Base-by-base conservation (phyloP, 352 stramenopile genomes). In the Globisporangium cystogenes region DNA sequence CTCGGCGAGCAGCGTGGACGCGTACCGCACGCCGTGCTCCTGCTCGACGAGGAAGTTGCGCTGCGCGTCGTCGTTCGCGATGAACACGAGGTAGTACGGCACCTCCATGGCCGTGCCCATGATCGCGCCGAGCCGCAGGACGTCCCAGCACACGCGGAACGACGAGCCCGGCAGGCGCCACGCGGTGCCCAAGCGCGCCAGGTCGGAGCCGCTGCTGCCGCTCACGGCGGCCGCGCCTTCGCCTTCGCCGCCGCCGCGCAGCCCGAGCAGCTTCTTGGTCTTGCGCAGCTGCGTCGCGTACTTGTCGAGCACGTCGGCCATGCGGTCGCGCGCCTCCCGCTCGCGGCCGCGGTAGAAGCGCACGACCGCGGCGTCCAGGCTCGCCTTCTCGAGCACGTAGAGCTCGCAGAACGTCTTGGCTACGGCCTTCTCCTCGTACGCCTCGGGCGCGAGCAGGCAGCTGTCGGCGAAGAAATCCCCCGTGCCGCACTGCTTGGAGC, bases 371-470 rank as follows among this genome's bases (percentile, higher is more conserved):
- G 70, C 64, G 39, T 93, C 75, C 29, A 93, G 87, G 3, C 72
- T 68, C 2, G 57, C 50, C 46, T 86, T 88, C 3, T 84, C 69
- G 10, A 93, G 55, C 18, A 87, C 75, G 42, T 89, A 88, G 2
- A 93, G 65, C 44, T 93, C 82, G n/a, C 79, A 93, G 51, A 93
- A 93, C 0, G 82, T 88, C 53, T 86, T 88, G 5, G 82, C 82
- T 0, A 80, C 53, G 0, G 82, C 82, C 36, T 85, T 87, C 46
- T 90, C 79, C 50, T 90, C 76, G 41, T 79, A 87, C 40, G 60
- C 71, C 8, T 85, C 78, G 0, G 79, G 74, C 3, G 52, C 53
- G 4, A 90, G 58, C 10, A 90, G 51, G 27, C 76, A 87, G n/a
- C 51, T 71, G 36, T 86, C 79, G 0, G 79, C 76, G 42, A 90